Evolutionary conservation across 495 filamentous ascomycete genomes (phyloP), one percentile per base, ranked within the genome.

Genomic region (Podospora fimiseda): DNA sequence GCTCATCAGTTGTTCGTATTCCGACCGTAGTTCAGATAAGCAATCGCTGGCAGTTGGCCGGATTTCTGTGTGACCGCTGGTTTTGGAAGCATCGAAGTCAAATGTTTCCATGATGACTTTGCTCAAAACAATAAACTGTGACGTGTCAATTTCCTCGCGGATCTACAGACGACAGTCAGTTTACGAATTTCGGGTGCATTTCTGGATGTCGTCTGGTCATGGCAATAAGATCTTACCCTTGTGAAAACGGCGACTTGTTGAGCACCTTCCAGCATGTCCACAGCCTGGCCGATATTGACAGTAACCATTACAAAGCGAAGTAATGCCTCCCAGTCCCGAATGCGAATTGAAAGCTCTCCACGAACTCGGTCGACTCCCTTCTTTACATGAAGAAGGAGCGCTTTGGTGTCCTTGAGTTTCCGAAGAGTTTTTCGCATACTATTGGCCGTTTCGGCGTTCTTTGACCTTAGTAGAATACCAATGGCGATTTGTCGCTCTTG

Each of bases 71-170:
- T 84, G 81, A 47, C 84, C 79, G 53, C 84, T 84, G 22, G 87
- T 81, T 24, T 80, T 80, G 3, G 90, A 91, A 45, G 82, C 78
- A 46, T 90, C 79, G 57, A 96, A 91, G 63, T 96, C 89, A 42
- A 98, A 81, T 36, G 85, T 85, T 38, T 85, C 79, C 21, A 78
- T 78, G 38, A 96, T 89, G 58, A 81, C 74, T 45, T 82, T 74
- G 1, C 88, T 88, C 18, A 95, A 70, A 47, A 73, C 66, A 22
- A 82, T 72, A 3, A 96, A 73, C n/a, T 71, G 64, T 11, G 64
- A 56, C 11, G 72, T 70, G 39, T 83, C 72, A 33, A 86, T 71
- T 3, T 63, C 52, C 20, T 65, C 55, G 51, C 78, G 46, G 43
- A 69, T 55, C 68, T 74, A 11, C 24, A 2, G 9, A 51, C 20